Evolutionary conservation across 768 basidiomycete species (phyloP), one percentile per base, ranked within the genome.

Genomic region (Rhodocollybia butyracea): DNA sequence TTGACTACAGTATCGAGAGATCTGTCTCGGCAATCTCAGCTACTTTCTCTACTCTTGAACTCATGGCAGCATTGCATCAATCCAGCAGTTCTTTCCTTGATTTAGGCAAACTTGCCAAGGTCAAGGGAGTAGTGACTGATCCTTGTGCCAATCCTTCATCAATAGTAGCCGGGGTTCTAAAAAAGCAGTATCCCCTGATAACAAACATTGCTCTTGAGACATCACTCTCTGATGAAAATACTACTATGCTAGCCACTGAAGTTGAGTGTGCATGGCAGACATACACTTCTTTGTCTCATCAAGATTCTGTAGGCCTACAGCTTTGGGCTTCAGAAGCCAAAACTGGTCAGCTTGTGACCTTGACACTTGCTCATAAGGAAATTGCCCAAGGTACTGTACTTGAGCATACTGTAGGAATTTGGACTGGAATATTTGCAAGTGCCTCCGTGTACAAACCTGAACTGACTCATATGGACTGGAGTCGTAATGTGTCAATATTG

Each of bases 211-310:
- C 34, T 17, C 34, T 36, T 8, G 10, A 8, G 17, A 17, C 34
- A 8, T 36, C 34, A 36, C 34, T 36, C 8, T 17, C 17, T 36
- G 2, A 46, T n/a, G n/a, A n/a, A n/a, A n/a, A 55, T 4, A 7
- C 30, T 31, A 21, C 4, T 4, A 31, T 50, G 6, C 45, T 46
- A 17, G 34, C 46, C 21, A 34, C 26, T 10, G 53, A 59, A 30
- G 32, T 58, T 11, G 60, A 61, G 27, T 59, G 57, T 45, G 30
- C 30, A 0, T 61, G 55, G 58, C 39, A 32, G 15, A 43, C 57
- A 24, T 45, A 54, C 26, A 13, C 5, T 1, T 32, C 30, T 1
- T 46, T 59, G n/a, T 48, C 54, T 42, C 41, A 40, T 2, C 17
- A 32, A 4, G 52, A 52, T 6, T 50, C 60, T 1, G 52, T 57